Percentiles rank a stretch among this genome's conserved stretches.
phyloP scores from a whole-genome alignment of 2,329 filamentous ascomycete species.

The Exophiala lecanii-corni region DNA sequence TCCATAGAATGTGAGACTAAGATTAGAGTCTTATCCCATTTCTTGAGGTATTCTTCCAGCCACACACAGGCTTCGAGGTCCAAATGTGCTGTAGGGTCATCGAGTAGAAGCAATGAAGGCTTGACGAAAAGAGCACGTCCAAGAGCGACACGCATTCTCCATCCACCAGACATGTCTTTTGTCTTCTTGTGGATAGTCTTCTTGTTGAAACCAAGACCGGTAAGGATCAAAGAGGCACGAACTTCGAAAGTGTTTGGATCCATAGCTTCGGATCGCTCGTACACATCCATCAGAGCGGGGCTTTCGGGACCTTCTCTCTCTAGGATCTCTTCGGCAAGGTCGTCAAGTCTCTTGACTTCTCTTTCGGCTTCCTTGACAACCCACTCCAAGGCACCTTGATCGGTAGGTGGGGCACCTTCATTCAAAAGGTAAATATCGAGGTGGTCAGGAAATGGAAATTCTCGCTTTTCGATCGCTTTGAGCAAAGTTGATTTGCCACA shows the following conservation, averaged over 20 bases:
- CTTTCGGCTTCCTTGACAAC: constrained; percentile 91
- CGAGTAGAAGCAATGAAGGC: constrained; percentile 89
- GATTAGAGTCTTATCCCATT: constrained; percentile 96
- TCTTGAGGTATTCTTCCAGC: constrained; percentile 99
- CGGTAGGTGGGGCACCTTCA: constrained; percentile 85
- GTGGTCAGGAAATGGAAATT: constrained; percentile 93
- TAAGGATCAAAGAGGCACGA: constrained; percentile 91
- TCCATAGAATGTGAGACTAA: constrained; percentile 98
- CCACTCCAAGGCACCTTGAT: constrained; percentile 92
- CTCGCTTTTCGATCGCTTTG: constrained; percentile 88
- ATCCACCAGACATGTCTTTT: constrained; percentile 99
- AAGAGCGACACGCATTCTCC: constrained; percentile 98
- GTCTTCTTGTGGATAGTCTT: constrained; percentile 97
- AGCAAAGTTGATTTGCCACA: constrained; percentile 98
- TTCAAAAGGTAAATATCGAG: constrained; percentile 98
- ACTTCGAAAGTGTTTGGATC: constrained; percentile 96
- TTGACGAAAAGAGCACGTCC: constrained; percentile 98
- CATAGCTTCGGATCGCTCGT: constrained; percentile 99
- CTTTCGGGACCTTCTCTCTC: constrained; percentile 90
- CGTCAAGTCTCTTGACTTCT: constrained; percentile 86
- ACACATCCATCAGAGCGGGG: constrained; percentile 85
- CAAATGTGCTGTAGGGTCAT: constrained; percentile 98
- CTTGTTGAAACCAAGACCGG: constrained; percentile 99
- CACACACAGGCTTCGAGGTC: constrained; percentile 99
- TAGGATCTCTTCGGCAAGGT: constrained; percentile 79